Evolutionary conservation across 106 monocot genomes (phyloP), one percentile per base, ranked within the genome.

Genomic region (Platanthera guangdongensis): DNA sequence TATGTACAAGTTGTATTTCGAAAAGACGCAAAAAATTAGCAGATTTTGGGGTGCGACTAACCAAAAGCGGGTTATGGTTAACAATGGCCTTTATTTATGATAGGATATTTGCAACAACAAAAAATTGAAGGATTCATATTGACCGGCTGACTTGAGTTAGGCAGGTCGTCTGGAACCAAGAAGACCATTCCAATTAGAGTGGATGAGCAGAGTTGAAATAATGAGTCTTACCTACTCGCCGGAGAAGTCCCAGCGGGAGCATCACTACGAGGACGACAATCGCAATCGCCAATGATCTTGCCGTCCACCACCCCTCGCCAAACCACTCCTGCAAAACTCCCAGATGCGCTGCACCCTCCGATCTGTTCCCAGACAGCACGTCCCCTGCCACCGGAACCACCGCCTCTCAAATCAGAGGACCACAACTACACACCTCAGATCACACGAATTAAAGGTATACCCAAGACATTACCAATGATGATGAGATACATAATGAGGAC

Each of bases 281-380:
- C 7, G 86, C 79, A 32, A 91, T 81, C 30, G 86, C 81, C 28
- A 76, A 67, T 3, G 52, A 19, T 16, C 85, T 83, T 4, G 51
- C 14, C 75, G 62, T 88, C 91, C 91, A 91, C 87, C 91, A 91
- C 4, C 76, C 77, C 68, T 74, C 80, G 5, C 85, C 85, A 68
- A 86, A 88, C 83, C 85, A 91, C 80, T 91, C 87, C 75, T 80
- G 82, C 68, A 91, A 67, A 13, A 91, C 32, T 2, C 89, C 89
- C 32, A 47, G 46, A 28, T 84, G 87, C 21, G 67, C 72, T 28
- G 71, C 51, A 2, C 87, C 90, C 39, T 85, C 85, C 49, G 80
- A 74, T 72, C 30, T 18, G 47, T 67, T 91, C 51, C 87, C 91
- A 25, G 85, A 79, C 51, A 91, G 4, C 75, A 91, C 91, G 39